Percentiles rank a stretch among this genome's conserved stretches.
Conservation (phyloP, 225 moss, liverwort and hornwort genomes). For the Pleurozium schreberi region DNA sequence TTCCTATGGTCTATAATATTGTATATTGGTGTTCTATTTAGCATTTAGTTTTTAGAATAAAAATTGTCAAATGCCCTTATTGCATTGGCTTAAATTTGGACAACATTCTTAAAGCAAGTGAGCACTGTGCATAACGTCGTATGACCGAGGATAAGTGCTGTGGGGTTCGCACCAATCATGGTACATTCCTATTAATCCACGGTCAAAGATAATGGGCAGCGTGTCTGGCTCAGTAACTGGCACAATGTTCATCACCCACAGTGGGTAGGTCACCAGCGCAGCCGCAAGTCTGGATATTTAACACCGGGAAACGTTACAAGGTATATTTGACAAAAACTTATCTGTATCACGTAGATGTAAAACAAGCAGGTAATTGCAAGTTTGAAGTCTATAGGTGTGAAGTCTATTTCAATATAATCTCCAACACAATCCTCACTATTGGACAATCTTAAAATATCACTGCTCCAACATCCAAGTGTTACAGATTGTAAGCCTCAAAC, state of each 20-base stretch:
- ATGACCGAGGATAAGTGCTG: conserved; percentile 84
- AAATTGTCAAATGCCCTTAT: no score
- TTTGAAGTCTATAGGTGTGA: not conserved
- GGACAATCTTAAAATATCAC: not conserved
- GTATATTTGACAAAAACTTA: not conserved
- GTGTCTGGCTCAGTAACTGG: conserved; percentile 78
- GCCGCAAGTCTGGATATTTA: conserved; percentile 47
- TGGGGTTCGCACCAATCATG: conserved; percentile 91
- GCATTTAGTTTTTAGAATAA: no score
- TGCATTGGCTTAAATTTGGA: no score
- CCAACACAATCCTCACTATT: not conserved
- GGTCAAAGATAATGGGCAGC: conserved; percentile 68
- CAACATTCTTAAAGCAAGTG: conserved; percentile 12
- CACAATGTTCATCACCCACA: conserved; percentile 86
- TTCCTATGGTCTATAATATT: no score
- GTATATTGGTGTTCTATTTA: no score
- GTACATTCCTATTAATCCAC: conserved; percentile 78
- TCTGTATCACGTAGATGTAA: not conserved
- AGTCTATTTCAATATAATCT: not conserved
- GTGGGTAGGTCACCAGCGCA: conserved; percentile 24
- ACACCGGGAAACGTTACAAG: not conserved
- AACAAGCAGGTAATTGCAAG: not conserved
- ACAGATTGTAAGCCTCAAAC: not conserved
- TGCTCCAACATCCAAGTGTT: not conserved
- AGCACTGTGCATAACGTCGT: conserved; percentile 65